Percentiles rank a stretch among this genome's conserved stretches.
Conservation (phyloP, 352 stramenopile species). For the Phytophthora multivora region DNA sequence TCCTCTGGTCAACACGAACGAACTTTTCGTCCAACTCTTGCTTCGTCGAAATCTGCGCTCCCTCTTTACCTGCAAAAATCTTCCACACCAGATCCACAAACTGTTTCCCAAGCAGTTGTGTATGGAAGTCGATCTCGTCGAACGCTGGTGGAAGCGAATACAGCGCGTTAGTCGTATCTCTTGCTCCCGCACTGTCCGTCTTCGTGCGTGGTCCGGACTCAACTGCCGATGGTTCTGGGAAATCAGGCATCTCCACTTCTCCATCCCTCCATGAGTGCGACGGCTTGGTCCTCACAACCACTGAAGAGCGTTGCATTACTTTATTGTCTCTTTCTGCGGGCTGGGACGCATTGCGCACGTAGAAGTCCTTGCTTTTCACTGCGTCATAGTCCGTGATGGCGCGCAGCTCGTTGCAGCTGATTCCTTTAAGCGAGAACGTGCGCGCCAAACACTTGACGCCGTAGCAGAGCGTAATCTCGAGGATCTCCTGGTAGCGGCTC, state of each 20-base stretch:
- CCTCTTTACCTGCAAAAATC: slow-evolving; percentile 41
- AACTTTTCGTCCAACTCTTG: slow-evolving; percentile 45
- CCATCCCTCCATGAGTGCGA: slow-evolving; percentile 73
- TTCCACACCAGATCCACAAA: slow-evolving; percentile 68
- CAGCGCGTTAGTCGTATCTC: slow-evolving; percentile 2
- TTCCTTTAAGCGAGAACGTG: slow-evolving; percentile 66
- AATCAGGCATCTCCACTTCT: slow-evolving; percentile 40
- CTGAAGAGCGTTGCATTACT: slow-evolving; percentile 8
- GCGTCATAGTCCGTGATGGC: slow-evolving; percentile 51
- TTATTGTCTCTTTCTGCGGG: neutral
- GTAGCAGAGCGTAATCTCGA: slow-evolving; percentile 77
- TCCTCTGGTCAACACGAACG: slow-evolving; percentile 56
- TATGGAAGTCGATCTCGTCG: slow-evolving; percentile 70
- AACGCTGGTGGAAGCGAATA: slow-evolving; percentile 30
- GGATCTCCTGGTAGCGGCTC: slow-evolving; percentile 54
- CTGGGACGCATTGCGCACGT: slow-evolving; percentile 52
- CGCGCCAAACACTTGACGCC: slow-evolving; percentile 69
- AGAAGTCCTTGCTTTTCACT: slow-evolving; percentile 60
- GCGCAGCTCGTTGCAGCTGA: slow-evolving; percentile 64
- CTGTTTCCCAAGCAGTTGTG: slow-evolving; percentile 55
- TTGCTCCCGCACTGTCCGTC: neutral
- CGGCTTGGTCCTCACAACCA: slow-evolving; percentile 55
- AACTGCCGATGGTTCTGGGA: slow-evolving; percentile 12
- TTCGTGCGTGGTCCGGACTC: neutral
- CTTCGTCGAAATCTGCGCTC: slow-evolving; percentile 33